Evolutionary conservation across 192 early-diverging fungal species (phyloP), one percentile per base, ranked within the genome.

Genomic region (Coemansia sp.): DNA sequence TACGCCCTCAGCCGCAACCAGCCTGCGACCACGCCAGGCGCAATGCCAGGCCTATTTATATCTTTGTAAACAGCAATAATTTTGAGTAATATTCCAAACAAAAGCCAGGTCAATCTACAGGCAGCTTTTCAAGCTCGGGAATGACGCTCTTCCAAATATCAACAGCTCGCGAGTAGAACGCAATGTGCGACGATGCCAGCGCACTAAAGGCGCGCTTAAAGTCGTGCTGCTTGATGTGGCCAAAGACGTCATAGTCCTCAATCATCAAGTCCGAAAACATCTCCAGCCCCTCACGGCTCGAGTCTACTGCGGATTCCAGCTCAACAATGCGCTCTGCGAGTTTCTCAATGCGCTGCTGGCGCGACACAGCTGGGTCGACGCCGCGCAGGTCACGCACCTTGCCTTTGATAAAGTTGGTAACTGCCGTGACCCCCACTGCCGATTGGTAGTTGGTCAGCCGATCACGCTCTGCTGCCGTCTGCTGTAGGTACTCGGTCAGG

Each of bases 371-470:
- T 47, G 88, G 87, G 66, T 97, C 90, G 8, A 94, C 87, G 25
- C 94, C 93, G 60, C 91, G 85, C 62, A 97, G 84, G 59, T 97
- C 92, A 51, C 94, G 89, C 47, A 92, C 84, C 66, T 94, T 96
- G 74, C 92, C 93, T 56, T 86, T 88, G 22, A 98, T 78, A 69
- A 90, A 94, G 17, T 88, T 89, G 19, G 88, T 84, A 53, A 83
- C 87, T 3, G 83, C 83, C 10, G 81, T 70, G 48, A 83, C 81
- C 3, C 86, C 75, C 12, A 88, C 88, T 48, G 89, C 73, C 27
- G 79, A 76, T 37, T 78, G 76, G 59, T 83, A 85, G 69, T 85
- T 85, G 25, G 86, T 51, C 50, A 90, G 81, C 8, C 88, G 81
- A 22, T 94, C 92, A 39, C 88, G 85, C 51, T 98, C 94, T 0